These are phyloP conservation scores for Scutellaria galericulata DNA, from an alignment of 257 asterid species.

Conservation along the genomic window DNA sequence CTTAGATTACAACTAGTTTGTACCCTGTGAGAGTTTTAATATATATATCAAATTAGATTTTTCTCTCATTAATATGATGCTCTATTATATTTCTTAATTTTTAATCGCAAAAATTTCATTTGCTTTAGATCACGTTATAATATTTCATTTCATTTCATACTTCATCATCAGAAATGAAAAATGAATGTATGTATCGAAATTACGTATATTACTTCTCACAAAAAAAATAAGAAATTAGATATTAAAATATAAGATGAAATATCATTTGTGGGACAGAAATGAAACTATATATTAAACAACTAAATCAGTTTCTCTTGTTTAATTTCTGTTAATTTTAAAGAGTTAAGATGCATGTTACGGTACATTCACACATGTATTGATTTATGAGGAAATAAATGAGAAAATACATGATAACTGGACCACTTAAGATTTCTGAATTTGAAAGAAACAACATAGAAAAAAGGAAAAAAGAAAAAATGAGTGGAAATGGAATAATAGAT, in stretches of 20 bases:
- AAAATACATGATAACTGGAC: background rate
- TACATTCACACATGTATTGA: too few relatives aligned
- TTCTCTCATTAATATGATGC: background rate
- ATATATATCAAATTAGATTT: constrained; percentile 6
- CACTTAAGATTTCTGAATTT: constrained; percentile 4
- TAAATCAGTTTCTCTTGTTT: too few relatives aligned
- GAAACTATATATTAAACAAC: too few relatives aligned
- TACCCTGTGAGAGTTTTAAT: constrained; percentile 54
- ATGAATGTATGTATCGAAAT: too few relatives aligned
- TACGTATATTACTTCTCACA: too few relatives aligned
- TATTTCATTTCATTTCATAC: too few relatives aligned
- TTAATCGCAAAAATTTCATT: background rate
- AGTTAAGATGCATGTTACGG: too few relatives aligned
- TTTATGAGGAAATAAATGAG: background rate
- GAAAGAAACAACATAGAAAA: constrained; percentile 12
- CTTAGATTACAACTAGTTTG: constrained; percentile 32
- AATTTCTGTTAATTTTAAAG: too few relatives aligned
- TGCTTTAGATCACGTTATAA: background rate
- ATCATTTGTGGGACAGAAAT: too few relatives aligned
- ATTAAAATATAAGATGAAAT: too few relatives aligned
- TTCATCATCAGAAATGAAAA: too few relatives aligned
- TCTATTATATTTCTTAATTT: background rate
- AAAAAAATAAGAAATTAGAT: too few relatives aligned
- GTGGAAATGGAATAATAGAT: constrained; percentile 5
- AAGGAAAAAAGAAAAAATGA: background rate